Evolutionary conservation across 495 filamentous ascomycete genomes (phyloP), one percentile per base, ranked within the genome.

Genomic region (Aspergillus haitiensis): DNA sequence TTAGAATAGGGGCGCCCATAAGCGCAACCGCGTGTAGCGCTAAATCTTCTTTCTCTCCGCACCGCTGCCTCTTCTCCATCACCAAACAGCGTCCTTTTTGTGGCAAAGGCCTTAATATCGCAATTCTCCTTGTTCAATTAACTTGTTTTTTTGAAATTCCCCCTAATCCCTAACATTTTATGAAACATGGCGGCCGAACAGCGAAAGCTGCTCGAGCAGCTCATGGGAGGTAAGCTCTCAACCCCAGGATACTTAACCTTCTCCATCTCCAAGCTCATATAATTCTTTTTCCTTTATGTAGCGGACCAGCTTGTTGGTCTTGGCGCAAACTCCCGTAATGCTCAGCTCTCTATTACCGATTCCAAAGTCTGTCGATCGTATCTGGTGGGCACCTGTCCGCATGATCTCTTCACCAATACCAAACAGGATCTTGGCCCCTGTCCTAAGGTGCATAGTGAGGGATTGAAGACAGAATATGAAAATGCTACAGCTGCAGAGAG

Each of bases 321-420:
- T 44, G 84, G 86, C 52, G 83, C 87, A 54, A 79, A 86, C 34
- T 86, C 87, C 47, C 86, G 88, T 75, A 81, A 86, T 50, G 78
- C 89, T 9, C 87, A 94, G 74, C 83, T 97, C 68, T 86, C 89
- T 47, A 88, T 98, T 63, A 94, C 90, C 48, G 95, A 99, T 75
- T 80, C 88, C 36, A 97, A 96, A 77, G 90, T 96, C 63, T 99
- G 94, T 79, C 91, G 92, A 54, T 96, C 92, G 57, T 97, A 92
- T 75, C 83, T 99, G 52, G 91, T 85, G 61, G 94, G 94, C 64
- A 96, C 90, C 42, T 99, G 94, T 72, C 94, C 94, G 6, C 93
- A 97, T 79, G 94, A 99, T 77, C 92, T 98, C 70, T 99, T 99
- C 84, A 98, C 93, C 61, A 99, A 99, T 78, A 99, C 94, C 42